Conservation (phyloP, 371 early-diverging fungal species). For the Syncephalastrum racemosum region DNA sequence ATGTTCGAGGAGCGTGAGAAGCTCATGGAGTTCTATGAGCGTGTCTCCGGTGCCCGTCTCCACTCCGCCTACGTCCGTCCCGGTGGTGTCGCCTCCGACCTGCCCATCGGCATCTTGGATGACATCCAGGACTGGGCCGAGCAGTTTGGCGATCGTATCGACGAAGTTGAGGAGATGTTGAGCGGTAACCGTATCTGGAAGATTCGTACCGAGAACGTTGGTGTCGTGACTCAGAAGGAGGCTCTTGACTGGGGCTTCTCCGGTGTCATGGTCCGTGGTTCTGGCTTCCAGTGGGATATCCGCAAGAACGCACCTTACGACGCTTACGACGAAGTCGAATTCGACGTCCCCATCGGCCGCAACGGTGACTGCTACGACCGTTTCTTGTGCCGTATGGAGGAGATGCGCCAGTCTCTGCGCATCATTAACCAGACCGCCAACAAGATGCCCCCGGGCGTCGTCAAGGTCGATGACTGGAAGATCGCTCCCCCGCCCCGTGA, state of each 20-base stretch:
- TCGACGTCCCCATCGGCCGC: constrained; percentile 95
- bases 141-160: constrained; percentile 86
- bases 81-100: constrained; percentile 93
- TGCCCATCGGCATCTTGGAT: constrained; percentile 92
- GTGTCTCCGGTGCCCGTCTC: constrained; percentile 97
- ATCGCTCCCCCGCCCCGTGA: constrained; percentile 94
- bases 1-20: constrained; percentile 99
- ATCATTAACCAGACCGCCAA: constrained; percentile 95
- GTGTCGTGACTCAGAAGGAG: constrained; percentile 82
- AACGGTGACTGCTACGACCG: constrained; percentile 97
- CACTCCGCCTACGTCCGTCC: constrained; percentile 97
- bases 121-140: constrained; percentile 94
- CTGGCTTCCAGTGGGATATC: constrained; percentile 93
- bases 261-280: constrained; percentile 94
- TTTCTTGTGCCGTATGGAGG: constrained; percentile 95
- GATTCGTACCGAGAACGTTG: constrained; percentile 85
- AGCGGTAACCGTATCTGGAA: constrained; percentile 95
- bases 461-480: constrained; percentile 97
- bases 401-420: constrained; percentile 96
- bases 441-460: constrained; percentile 92
- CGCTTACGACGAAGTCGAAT: constrained; percentile 92
- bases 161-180: constrained; percentile 94
- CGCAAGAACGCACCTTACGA: constrained; percentile 95
- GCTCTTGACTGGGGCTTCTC: constrained; percentile 93
- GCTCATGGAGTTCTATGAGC: constrained; percentile 98